These are phyloP conservation scores for Cladosporium colombiae DNA, from an alignment of 2,329 filamentous ascomycete species.

Conservation along the genomic window DNA sequence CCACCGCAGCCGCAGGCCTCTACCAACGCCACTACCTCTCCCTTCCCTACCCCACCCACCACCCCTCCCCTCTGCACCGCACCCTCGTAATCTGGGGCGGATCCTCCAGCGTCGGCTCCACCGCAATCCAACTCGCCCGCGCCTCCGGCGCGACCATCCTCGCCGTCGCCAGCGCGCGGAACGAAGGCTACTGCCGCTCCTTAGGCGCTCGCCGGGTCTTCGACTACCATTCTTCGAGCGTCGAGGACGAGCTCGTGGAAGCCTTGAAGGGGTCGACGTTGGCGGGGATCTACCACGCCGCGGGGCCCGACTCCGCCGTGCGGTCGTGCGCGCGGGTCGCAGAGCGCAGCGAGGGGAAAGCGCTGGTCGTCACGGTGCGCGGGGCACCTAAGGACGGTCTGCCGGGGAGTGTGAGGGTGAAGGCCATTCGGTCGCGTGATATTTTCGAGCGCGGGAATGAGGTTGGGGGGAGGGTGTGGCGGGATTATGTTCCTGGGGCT, in stretches of 20 bases:
- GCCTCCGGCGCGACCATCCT: conserved; percentile 45
- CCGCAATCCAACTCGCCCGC: conserved; percentile 49
- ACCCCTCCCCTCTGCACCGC: conserved; percentile 32
- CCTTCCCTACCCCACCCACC: conserved; percentile 20
- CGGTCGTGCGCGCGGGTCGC: conserved; percentile 33
- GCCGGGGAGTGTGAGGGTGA: conserved; percentile 30
- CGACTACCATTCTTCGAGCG: conserved; percentile 42
- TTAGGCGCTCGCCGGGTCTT: conserved; percentile 50
- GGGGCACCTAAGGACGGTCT: conserved; percentile 29
- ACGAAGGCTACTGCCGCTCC: conserved; percentile 42
- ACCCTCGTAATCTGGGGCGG: conserved; percentile 54
- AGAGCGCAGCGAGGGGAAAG: conserved; percentile 31
- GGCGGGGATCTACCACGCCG: conserved; percentile 34
- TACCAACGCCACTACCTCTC: conserved; percentile 23
- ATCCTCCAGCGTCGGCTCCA: conserved; percentile 49
- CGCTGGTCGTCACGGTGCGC: conserved; percentile 32
- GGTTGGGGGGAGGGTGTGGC: conserved; percentile 34
- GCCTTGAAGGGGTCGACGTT: conserved; percentile 36
- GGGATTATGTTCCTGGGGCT: conserved; percentile 33
- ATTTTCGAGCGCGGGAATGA: conserved; percentile 31
- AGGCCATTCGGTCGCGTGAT: conserved; percentile 30
- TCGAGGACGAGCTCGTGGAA: conserved; percentile 31
- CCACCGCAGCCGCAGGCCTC: conserved; percentile 28
- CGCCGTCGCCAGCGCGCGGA: conserved; percentile 37
- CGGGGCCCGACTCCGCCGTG: conserved; percentile 28